Evolutionary conservation across 805 yeast genomes (phyloP).

Genomic region (Pichia cephalocereana): DNA sequence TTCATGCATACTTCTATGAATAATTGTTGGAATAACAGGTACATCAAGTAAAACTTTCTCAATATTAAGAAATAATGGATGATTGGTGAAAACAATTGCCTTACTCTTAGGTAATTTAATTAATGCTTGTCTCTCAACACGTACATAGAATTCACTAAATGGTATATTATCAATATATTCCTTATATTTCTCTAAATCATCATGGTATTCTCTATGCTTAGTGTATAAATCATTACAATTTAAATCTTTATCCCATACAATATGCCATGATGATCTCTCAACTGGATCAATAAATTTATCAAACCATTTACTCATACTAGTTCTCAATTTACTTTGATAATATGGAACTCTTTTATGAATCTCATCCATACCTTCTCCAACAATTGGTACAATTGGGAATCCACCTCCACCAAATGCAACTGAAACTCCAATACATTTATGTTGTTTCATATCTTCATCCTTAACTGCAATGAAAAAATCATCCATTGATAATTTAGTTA

Average conservation of each 20-base stretch:
- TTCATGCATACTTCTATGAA: constrained; percentile 34
- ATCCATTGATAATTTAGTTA: constrained; percentile 40
- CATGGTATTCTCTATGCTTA: constrained; percentile 30
- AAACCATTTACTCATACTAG: constrained; percentile 45
- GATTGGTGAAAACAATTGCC: constrained; percentile 19
- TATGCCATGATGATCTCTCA: constrained; percentile 42
- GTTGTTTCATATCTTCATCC: constrained; percentile 26
- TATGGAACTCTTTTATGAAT: constrained; percentile 42
- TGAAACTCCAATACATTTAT: constrained; percentile 41
- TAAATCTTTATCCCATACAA: constrained; percentile 38
- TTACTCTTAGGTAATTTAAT: constrained; percentile 35
- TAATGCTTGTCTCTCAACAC: constrained; percentile 41
- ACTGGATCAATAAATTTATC: constrained; percentile 33
- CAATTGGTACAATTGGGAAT: constrained; percentile 29
- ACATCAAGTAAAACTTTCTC: constrained; percentile 37
- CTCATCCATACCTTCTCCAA: constrained; percentile 30
- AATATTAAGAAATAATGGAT: constrained; percentile 28
- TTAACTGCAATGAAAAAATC: constrained; percentile 36
- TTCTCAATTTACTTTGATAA: constrained; percentile 36
- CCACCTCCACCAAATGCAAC: constrained; percentile 48
- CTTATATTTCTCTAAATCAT: constrained; percentile 14
- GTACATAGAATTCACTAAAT: constrained; percentile 33
- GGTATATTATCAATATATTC: constrained; percentile 28
- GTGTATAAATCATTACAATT: constrained; percentile 20
- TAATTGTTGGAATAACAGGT: constrained; percentile 37